Percentiles rank a stretch among this genome's conserved stretches.
Conservation (phyloP, 2,329 filamentous ascomycete species). For the Gremmenia infestans region DNA sequence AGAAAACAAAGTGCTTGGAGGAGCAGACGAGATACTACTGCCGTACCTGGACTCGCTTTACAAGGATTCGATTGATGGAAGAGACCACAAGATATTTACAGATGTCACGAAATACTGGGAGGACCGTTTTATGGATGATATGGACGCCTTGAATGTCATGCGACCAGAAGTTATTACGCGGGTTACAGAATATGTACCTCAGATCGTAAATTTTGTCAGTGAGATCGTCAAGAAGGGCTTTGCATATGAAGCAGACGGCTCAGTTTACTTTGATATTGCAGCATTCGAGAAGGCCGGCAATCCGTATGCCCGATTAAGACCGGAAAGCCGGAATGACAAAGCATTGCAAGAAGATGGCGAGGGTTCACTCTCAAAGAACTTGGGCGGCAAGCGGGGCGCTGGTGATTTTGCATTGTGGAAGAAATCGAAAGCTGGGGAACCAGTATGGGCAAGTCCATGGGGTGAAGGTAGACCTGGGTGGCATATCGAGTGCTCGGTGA, state of each 20-base stretch:
- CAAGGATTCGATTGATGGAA: conserved; percentile 56
- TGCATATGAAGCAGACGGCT: conserved; percentile 76
- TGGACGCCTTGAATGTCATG: conserved; percentile 80
- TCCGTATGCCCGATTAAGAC: conserved; percentile 77
- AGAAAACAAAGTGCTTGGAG: conserved; percentile 46
- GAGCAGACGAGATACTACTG: conserved; percentile 63
- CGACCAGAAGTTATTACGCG: conserved; percentile 76
- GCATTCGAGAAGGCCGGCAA: conserved; percentile 83
- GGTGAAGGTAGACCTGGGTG: conserved; percentile 84
- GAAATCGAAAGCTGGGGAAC: conserved; percentile 84
- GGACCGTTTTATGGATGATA: conserved; percentile 80
- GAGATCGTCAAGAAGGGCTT: conserved; percentile 69
- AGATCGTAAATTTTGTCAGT: conserved; percentile 82
- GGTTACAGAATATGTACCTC: conserved; percentile 86
- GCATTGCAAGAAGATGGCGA: conserved; percentile 84
- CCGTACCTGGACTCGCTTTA: conserved; percentile 74
- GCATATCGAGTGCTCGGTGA: conserved; percentile 96
- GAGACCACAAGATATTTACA: conserved; percentile 72
- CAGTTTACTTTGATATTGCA: conserved; percentile 89
- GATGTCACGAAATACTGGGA: conserved; percentile 83
- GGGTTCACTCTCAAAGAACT: conserved; percentile 64
- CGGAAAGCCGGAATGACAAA: conserved; percentile 80
- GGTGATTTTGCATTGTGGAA: conserved; percentile 96
- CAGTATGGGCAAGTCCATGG: conserved; percentile 85
- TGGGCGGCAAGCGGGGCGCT: conserved; percentile 64